Percentiles rank a stretch among this genome's conserved stretches.
These are phyloP conservation scores for Xylaria sp. DNA, from an alignment of 2,329 filamentous ascomycete species.

Conservation along the genomic window DNA sequence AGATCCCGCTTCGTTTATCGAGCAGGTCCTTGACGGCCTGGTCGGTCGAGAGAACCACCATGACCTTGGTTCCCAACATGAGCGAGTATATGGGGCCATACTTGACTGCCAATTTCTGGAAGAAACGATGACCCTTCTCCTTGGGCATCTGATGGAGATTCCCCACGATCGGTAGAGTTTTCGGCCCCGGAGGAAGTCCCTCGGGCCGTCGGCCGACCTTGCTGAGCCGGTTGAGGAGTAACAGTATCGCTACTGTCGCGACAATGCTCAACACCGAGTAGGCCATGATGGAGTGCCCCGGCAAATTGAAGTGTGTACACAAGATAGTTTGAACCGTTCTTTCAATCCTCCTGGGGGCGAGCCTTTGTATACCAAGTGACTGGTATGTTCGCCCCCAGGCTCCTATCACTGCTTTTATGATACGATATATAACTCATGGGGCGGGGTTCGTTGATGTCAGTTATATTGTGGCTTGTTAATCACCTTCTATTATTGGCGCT, in stretches of 20 bases:
- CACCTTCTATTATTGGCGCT: too few species aligned
- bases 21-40: constrained; percentile 53
- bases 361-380: too few species aligned
- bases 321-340: too few species aligned
- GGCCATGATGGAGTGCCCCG: constrained; percentile 6
- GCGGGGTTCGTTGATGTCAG: too few species aligned
- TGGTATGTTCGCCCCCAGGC: too few species aligned
- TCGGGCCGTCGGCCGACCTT: constrained; percentile 27
- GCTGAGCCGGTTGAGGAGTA: constrained; percentile 13
- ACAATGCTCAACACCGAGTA: neutral
- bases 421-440: too few species aligned
- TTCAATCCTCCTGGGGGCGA: too few species aligned
- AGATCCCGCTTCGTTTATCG: constrained; percentile 53
- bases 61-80: constrained; percentile 50
- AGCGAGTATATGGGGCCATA: constrained; percentile 56
- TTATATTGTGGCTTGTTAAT: too few species aligned
- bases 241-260: constrained; percentile 1
- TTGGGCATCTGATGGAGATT: constrained; percentile 55
- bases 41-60: constrained; percentile 51
- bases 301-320: too few species aligned
- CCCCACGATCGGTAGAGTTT: constrained; percentile 53
- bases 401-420: too few species aligned
- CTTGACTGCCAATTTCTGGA: constrained; percentile 54
- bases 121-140: constrained; percentile 47
- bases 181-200: constrained; percentile 52